Percentiles rank a stretch among this genome's conserved stretches.
phyloP scores from a whole-genome alignment of 179 eudicot genomes.

The Beta macrorhiza region DNA sequence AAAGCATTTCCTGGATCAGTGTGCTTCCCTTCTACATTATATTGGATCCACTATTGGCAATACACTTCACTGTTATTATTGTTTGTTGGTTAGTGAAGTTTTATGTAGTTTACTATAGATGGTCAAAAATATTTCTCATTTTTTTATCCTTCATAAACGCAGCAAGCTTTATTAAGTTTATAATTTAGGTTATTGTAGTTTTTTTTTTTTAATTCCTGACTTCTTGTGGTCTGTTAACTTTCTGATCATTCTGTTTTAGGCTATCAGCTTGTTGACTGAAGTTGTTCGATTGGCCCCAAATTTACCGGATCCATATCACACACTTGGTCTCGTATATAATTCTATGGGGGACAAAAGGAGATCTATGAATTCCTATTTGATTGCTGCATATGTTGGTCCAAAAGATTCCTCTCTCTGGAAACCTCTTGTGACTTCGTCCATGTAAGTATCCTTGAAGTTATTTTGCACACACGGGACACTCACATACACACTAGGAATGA shows the following conservation, averaged over 20 bases:
- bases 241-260: slow-evolving; percentile 43
- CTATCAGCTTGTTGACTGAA: slow-evolving; percentile 58
- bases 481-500: not conserved
- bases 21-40: not conserved
- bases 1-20: not conserved
- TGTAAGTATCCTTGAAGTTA: slow-evolving; percentile 48
- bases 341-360: slow-evolving; percentile 57
- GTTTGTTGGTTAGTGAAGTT: not conserved
- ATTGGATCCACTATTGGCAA: not conserved
- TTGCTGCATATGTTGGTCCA: slow-evolving; percentile 79
- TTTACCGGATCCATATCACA: slow-evolving; percentile 77
- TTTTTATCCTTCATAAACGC: not conserved
- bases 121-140: not conserved
- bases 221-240: not conserved
- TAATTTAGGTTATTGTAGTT: slow-evolving; percentile 4
- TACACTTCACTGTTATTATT: not conserved
- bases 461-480: not conserved
- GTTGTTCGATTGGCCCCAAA: slow-evolving; percentile 72
- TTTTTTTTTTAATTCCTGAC: not conserved
- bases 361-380: slow-evolving; percentile 61
- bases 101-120: not conserved
- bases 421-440: slow-evolving; percentile 58
- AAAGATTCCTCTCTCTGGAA: slow-evolving; percentile 78
- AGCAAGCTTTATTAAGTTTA: not conserved
- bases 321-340: slow-evolving; percentile 63